Evolutionary conservation across 352 stramenopile genomes (phyloP).

Genomic region (Phytophthora megakarya): DNA sequence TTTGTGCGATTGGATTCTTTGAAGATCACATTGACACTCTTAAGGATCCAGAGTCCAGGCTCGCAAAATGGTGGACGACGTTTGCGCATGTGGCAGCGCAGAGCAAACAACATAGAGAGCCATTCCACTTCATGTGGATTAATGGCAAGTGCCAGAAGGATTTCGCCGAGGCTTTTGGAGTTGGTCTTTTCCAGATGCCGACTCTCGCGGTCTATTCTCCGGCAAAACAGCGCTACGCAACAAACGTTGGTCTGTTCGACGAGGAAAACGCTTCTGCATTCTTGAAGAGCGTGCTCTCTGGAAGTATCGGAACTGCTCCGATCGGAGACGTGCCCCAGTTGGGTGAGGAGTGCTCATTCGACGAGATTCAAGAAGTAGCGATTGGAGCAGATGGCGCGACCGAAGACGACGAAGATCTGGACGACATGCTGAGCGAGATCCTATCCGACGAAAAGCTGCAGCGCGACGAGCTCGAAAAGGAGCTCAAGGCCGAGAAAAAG

Average conservation of each 20-base stretch:
- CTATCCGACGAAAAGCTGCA: conserved; percentile 69
- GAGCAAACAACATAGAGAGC: conserved; percentile 57
- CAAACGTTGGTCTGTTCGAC: conserved; percentile 72
- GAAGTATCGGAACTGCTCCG: conserved; percentile 62
- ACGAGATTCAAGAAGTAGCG: conserved; percentile 48
- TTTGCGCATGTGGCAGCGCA: conserved; percentile 49
- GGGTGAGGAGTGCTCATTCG: conserved; percentile 52
- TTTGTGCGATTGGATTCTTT: conserved; percentile 83
- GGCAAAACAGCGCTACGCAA: conserved; percentile 72
- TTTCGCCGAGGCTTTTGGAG: conserved; percentile 70
- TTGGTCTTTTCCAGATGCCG: conserved; percentile 78
- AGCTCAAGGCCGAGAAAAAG: conserved; percentile 47
- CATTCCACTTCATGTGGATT: conserved; percentile 78
- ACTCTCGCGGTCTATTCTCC: conserved; percentile 77
- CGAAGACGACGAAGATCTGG: conserved; percentile 64
- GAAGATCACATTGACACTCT: conserved; percentile 62
- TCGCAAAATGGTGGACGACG: conserved; percentile 48
- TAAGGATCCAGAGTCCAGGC: conserved; percentile 40
- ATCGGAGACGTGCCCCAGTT: conserved; percentile 48
- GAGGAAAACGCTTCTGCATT: conserved; percentile 60
- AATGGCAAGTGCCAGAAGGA: conserved; percentile 77
- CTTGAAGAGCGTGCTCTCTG: conserved; percentile 67
- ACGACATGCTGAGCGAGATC: conserved; percentile 77
- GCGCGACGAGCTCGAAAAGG: conserved; percentile 54
- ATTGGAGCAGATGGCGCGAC: conserved; percentile 13